A percentile compares a stretch with the other conserved stretches of the same genome.
Conservation (phyloP, 2,329 filamentous ascomycete genomes). For the Colletotrichum sp. region DNA sequence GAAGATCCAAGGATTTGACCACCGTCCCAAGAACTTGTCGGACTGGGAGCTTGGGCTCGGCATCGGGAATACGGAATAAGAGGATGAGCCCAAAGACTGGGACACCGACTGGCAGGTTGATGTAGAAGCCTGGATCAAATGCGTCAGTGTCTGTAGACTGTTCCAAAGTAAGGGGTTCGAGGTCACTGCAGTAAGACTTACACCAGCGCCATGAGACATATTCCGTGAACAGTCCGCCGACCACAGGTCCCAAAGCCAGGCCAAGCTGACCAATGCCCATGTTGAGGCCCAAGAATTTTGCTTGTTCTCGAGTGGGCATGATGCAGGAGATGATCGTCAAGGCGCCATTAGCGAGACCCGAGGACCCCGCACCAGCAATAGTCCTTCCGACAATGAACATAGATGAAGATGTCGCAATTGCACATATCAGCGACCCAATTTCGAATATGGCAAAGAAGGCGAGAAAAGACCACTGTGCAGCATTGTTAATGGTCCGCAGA, state of each 20-base stretch:
- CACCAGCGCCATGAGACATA: conserved; percentile 31
- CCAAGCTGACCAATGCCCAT: conserved; percentile 27
- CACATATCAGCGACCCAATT: conserved; percentile 61
- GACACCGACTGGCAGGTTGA: conserved; percentile 29
- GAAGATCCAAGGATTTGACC: conserved; percentile 37
- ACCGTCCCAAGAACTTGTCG: neutral
- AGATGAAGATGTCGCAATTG: conserved; percentile 46
- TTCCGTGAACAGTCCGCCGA: conserved; percentile 29
- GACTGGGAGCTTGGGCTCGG: neutral
- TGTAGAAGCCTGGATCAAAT: conserved; percentile 24
- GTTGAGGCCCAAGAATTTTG: conserved; percentile 23
- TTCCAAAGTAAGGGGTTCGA: neutral
- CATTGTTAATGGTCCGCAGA: neutral
- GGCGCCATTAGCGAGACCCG: conserved; percentile 57
- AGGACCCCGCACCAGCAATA: conserved; percentile 56
- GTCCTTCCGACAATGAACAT: conserved; percentile 62
- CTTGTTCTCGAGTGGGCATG: conserved; percentile 44
- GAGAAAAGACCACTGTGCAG: conserved; percentile 40
- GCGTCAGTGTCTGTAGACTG: neutral
- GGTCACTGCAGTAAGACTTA: neutral
- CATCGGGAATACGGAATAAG: conserved; percentile 26
- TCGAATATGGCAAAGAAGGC: conserved; percentile 57
- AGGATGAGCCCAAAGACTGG: conserved; percentile 11
- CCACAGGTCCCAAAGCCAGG: conserved; percentile 28
- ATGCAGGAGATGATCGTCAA: conserved; percentile 53